These are phyloP conservation scores for Quercus cerris DNA, from an alignment of 306 rosid genomes.

Conservation along the genomic window DNA sequence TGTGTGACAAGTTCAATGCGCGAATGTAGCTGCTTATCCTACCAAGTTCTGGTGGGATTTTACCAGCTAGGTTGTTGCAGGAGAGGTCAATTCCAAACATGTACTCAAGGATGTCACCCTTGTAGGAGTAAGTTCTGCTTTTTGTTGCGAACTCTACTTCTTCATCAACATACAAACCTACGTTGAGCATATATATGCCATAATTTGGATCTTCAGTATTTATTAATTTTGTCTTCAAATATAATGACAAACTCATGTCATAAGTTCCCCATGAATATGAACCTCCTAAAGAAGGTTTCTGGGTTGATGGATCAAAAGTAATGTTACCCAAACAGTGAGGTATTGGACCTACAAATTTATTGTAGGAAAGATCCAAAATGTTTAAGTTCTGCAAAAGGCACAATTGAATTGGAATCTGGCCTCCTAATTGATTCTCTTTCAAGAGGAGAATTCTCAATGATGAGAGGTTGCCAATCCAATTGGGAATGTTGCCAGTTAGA, in stretches of 20 bases:
- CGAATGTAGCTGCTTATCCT: background rate
- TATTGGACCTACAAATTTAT: background rate
- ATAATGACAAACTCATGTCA: too few species aligned
- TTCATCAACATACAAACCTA: background rate
- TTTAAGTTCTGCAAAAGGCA: background rate
- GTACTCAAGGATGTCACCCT: background rate
- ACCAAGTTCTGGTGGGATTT: background rate
- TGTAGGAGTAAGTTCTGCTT: background rate
- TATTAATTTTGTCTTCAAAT: background rate
- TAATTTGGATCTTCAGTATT: too few species aligned
- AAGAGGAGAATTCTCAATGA: background rate
- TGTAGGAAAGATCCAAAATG: background rate
- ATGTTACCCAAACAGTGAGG: background rate
- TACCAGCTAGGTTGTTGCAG: background rate
- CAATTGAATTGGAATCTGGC: background rate
- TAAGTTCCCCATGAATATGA: background rate
- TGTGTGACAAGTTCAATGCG: background rate
- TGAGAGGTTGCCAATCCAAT: background rate
- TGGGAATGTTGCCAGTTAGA: background rate
- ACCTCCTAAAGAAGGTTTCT: too few species aligned
- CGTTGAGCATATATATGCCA: too few species aligned
- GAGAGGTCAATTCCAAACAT: slow-evolving; percentile 2
- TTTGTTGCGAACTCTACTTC: background rate
- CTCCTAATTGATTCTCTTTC: background rate
- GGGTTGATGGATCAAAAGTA: background rate